These are phyloP conservation scores for Paramarasmius palmivorus DNA, from an alignment of 1,284 basidiomycete species.

Conservation along the genomic window DNA sequence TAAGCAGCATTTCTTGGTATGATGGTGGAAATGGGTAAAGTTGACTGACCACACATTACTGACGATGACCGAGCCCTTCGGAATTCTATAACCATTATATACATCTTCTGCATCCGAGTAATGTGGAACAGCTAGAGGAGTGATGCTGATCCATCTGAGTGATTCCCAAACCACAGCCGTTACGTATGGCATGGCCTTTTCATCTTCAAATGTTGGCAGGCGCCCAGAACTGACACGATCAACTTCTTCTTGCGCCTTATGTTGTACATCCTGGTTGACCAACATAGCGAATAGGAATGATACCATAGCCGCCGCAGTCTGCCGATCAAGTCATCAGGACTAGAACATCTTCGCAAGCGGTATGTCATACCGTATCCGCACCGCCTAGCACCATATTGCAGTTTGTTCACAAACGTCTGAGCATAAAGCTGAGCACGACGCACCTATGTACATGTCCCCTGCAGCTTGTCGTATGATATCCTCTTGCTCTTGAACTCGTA, in stretches of 20 bases:
- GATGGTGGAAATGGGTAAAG: background rate
- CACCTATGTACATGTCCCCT: background rate
- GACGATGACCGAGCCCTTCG: slow-evolving; percentile 3
- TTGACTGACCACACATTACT: slow-evolving; percentile 9
- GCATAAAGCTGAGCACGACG: background rate
- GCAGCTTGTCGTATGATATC: background rate
- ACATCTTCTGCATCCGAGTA: slow-evolving; percentile 3
- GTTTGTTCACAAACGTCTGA: no score
- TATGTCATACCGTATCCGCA: background rate
- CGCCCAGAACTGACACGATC: slow-evolving; percentile 7
- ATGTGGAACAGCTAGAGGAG: slow-evolving; percentile 2
- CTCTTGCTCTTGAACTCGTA: background rate
- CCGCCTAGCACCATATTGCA: no score
- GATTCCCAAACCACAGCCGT: background rate
- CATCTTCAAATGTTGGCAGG: slow-evolving; percentile 6
- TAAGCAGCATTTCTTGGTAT: no score
- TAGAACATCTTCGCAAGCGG: no score
- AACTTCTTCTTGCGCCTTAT: slow-evolving; percentile 11
- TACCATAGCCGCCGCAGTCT: background rate
- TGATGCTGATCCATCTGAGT: background rate
- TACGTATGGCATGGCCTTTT: slow-evolving; percentile 6
- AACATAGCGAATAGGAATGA: slow-evolving; percentile 2
- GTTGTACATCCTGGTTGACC: slow-evolving; percentile 4
- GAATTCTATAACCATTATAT: slow-evolving; percentile 12
- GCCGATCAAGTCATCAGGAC: no score